Evolutionary conservation across 441 rosid species (phyloP), one percentile per base, ranked within the genome.

Genomic region (Bruguiera hainesii): DNA sequence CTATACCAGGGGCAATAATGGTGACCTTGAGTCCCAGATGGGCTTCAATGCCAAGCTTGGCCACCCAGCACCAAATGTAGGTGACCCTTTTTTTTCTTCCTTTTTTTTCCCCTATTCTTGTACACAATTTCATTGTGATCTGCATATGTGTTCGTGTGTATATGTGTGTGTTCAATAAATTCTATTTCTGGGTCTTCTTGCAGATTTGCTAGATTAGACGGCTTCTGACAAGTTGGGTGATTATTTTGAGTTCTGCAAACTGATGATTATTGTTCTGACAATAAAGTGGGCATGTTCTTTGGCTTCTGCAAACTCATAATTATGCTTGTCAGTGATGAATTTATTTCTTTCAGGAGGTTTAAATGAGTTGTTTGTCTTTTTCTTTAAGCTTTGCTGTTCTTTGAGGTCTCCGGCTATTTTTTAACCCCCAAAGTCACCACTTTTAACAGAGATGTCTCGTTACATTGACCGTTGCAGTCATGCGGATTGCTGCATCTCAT

Each of bases 11-110:
- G 28, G 52, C 48, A 77, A 67, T 6, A 75, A 80, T 33, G 37
- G 37, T 63, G 89, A 88, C 71, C 69, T 81, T n/a, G 94, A 84
- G 56, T 66, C 93, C 52, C 93, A 84, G 67, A 65, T 72, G 78
- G 81, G 79, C 56, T 78, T 83, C 72, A 71, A 77, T 57, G 75
- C 82, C 16, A 93, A 94, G 75, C 86, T 89, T 30, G 81, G 84
- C 37, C 77, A 80, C 72, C 93, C 91, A 67, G 87, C 99, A 60
- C 99, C 98, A 23, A 89, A 90, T 74, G 99, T 88, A 63, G 88
- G 93, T 79, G 1, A 57, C 29, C 11, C 56, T 75, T 70, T 59
- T 26, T 23, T 61, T 21, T 58, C 42, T 26, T 26, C 2, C 1
- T 26, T 26, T 1, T 33, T 6, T 31, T 6, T 31, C 1, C 5